Percentiles rank a stretch among this genome's conserved stretches.
Conservation (phyloP, 208 protist species). For the Crithidia brevicula region DNA sequence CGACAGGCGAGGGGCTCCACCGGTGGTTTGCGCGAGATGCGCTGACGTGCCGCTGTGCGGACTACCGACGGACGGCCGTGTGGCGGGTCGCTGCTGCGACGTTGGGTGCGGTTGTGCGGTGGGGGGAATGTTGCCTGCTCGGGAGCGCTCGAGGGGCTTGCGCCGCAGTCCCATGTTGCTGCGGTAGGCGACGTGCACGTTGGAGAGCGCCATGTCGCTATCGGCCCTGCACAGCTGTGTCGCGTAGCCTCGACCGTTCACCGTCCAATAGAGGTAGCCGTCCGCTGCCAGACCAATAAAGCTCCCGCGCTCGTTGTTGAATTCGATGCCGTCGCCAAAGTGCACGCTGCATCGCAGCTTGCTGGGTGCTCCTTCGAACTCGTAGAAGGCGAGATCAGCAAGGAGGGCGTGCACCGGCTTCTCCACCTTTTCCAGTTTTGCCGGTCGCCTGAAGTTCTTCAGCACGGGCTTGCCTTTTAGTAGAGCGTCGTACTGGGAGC, state of each 20-base stretch:
- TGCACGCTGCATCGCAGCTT: constrained; percentile 67
- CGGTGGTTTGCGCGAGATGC: neutral
- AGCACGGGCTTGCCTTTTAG: constrained; percentile 29
- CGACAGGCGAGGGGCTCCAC: neutral
- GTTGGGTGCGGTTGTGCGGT: neutral
- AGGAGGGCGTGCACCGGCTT: constrained; percentile 61
- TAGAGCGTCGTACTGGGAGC: constrained; percentile 93
- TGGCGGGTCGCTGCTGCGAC: neutral
- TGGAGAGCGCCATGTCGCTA: constrained; percentile 65
- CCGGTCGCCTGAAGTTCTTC: constrained; percentile 64
- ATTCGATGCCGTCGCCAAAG: constrained; percentile 82
- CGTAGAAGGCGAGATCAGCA: constrained; percentile 69
- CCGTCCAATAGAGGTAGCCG: constrained; percentile 76
- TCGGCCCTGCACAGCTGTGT: constrained; percentile 61
- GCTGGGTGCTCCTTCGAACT: constrained; percentile 75
- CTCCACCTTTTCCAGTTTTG: constrained; percentile 39
- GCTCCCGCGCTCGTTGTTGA: constrained; percentile 51
- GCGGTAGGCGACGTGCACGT: constrained; percentile 52
- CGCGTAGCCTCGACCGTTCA: constrained; percentile 58
- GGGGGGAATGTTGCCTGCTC: constrained; percentile 3
- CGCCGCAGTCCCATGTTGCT: constrained; percentile 47
- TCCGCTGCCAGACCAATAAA: constrained; percentile 84
- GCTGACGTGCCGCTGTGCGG: neutral
- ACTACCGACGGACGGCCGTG: neutral
- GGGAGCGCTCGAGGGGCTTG: constrained; percentile 26